A percentile compares a stretch with the other conserved stretches of the same genome.
Evolutionary conservation across 441 rosid species (phyloP).

Genomic region (Biscutella auriculata): DNA sequence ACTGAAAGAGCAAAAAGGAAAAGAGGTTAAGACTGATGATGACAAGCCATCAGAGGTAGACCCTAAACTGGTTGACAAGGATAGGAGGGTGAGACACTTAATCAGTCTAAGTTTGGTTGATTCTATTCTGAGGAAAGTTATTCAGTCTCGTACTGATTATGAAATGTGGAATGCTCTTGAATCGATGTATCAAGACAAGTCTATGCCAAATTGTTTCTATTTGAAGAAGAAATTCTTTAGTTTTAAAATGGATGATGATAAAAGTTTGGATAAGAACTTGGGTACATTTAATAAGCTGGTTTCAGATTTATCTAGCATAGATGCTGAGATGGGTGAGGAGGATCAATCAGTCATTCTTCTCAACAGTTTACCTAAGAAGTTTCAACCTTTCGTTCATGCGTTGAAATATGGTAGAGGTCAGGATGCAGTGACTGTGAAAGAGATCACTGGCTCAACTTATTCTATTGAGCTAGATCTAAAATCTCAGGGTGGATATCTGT

Average conservation of each 20-base stretch:
- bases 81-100: neutral
- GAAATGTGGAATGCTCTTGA: neutral
- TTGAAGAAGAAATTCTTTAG: neutral
- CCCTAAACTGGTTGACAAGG: neutral
- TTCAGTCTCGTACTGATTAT: neutral
- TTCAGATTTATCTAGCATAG: neutral
- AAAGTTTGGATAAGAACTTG: neutral
- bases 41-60: neutral
- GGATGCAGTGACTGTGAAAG: neutral
- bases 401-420: neutral
- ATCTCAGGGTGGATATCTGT: neutral
- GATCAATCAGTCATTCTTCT: neutral
- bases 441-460: neutral
- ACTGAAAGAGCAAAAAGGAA: no score
- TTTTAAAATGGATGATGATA: neutral
- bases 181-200: neutral
- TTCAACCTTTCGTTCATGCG: neutral
- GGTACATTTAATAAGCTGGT: neutral
- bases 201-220: neutral
- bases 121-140: neutral
- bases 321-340: neutral
- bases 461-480: neutral
- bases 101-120: neutral
- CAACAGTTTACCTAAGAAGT: neutral
- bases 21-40: neutral